Conservation (phyloP, 495 filamentous ascomycete species). For the Parathielavia hyrcaniae region DNA sequence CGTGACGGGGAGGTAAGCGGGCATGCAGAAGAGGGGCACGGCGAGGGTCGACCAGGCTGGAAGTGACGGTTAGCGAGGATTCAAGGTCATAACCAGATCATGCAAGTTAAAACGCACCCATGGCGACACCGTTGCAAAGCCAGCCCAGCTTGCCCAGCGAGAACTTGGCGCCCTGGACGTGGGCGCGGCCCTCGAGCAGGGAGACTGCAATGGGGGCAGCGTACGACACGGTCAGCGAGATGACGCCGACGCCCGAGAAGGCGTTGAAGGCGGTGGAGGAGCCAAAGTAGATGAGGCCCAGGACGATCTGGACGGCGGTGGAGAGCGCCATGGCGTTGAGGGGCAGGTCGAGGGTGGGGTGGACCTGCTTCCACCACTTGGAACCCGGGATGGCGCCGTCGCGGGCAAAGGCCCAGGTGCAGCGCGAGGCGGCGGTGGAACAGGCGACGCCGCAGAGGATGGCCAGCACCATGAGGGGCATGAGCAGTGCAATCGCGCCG, state of each 20-base stretch:
- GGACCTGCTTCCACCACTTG: constrained; percentile 44
- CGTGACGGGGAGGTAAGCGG: constrained; percentile 54
- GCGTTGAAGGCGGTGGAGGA: constrained; percentile 50
- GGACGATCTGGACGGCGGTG: constrained; percentile 42
- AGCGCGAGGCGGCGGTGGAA: constrained; percentile 53
- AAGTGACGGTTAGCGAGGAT: neutral
- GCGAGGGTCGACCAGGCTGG: constrained; percentile 57
- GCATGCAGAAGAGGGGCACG: constrained; percentile 60
- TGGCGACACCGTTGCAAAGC: constrained; percentile 49
- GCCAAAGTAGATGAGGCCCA: constrained; percentile 50
- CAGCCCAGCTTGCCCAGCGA: constrained; percentile 51
- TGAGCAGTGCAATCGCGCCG: constrained; percentile 42
- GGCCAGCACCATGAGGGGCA: constrained; percentile 45
- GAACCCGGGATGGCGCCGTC: constrained; percentile 55
- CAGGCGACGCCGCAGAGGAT: constrained; percentile 58
- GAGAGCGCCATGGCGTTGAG: constrained; percentile 49
- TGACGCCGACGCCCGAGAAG: constrained; percentile 59
- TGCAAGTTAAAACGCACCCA: constrained; percentile 37
- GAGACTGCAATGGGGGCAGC: constrained; percentile 53
- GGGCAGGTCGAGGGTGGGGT: constrained; percentile 44
- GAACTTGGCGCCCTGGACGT: constrained; percentile 51
- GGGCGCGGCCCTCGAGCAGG: constrained; percentile 44
- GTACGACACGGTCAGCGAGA: constrained; percentile 53
- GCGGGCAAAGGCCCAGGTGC: constrained; percentile 56
- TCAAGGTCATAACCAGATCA: neutral